Base-by-base conservation (phyloP, 225 moss, liverwort and hornwort genomes). In the Thuidium tamariscinum region DNA sequence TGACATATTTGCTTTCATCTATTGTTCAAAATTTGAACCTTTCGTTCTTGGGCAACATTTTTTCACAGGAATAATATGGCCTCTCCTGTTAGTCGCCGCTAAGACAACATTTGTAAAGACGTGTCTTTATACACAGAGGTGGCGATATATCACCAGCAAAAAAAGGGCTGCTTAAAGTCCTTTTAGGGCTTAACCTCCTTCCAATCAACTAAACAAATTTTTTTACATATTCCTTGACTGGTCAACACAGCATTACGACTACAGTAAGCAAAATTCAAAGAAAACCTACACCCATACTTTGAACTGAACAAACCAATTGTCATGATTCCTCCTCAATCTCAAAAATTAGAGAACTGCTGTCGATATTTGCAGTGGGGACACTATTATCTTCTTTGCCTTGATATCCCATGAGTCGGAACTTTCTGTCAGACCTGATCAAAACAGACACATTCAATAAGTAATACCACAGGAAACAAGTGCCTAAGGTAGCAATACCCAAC, bases 361-460 rank as follows among this genome's bases (percentile, higher is more conserved):
- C 82, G n/a, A 54, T 23, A 48, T 65, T 67, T 36, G 66, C 48
- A 52, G 60, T 54, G 23, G 48, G 37, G 66, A 76, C 80, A 64
- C n/a, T 39, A 21, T 59, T 83, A 41, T 89, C 92, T 66, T 87
- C 89, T 75, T 92, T 90, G 86, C 91, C 92, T 74, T 88, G 89
- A 84, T 94, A 98, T 44, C 93, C 95, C 98, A 98, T 98, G 87
- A 98, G 88, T 68, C 90, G 93, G 67, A 95, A 98, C 86, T 94
- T 97, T 68, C 92, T 93, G 67, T 98, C 98, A 46, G 93, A 88
- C 86, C 97, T 97, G 90, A 27, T 63, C 82, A 78, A 78, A 66
- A 87, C 79, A 84, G 37, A 32, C 42, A 86, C 68, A 41, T 88
- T 66, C 26, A 34, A 74, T 81, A n/a, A 77, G 52, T 42, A 66